Percentiles rank a stretch among this genome's conserved stretches.
Conservation (phyloP, 768 basidiomycete genomes). For the Suillus tomentosus region DNA sequence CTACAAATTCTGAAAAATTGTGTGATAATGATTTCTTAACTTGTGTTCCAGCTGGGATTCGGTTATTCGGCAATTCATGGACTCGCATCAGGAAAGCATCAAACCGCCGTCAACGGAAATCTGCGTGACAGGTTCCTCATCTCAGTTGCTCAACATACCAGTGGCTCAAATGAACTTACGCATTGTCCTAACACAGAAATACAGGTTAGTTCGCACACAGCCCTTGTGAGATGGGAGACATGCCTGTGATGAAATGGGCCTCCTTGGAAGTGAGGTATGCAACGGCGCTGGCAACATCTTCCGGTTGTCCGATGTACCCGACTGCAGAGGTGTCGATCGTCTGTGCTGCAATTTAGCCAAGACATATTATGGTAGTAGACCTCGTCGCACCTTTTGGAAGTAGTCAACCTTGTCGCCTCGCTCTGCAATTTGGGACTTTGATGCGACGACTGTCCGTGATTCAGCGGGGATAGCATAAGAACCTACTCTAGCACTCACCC, state of each 20-base stretch:
- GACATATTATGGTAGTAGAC: neutral
- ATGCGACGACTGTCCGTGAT: neutral
- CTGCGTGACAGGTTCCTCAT: neutral
- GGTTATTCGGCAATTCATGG: neutral
- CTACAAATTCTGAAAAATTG: neutral
- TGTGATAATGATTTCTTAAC: neutral
- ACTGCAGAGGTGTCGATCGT: slow-evolving; percentile 10
- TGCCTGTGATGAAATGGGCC: slow-evolving; percentile 38
- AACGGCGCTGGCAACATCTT: slow-evolving; percentile 34
- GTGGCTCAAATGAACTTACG: slow-evolving; percentile 11
- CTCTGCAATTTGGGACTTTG: neutral
- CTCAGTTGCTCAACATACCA: neutral
- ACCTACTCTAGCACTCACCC: slow-evolving; percentile 22
- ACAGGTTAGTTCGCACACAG: neutral
- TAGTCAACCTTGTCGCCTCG: neutral
- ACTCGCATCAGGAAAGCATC: slow-evolving; percentile 13
- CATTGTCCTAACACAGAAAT: slow-evolving; percentile 14
- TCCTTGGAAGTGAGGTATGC: slow-evolving; percentile 37
- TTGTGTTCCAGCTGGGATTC: neutral
- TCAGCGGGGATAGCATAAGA: neutral
- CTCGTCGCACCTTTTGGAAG: slow-evolving; percentile 4
- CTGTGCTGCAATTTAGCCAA: neutral
- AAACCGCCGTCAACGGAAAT: slow-evolving; percentile 18
- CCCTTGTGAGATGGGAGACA: slow-evolving; percentile 1
- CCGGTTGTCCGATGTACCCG: slow-evolving; percentile 29